These are phyloP conservation scores for Pseudocercospora musae DNA, from an alignment of 2,329 filamentous ascomycete species.

Conservation along the genomic window DNA sequence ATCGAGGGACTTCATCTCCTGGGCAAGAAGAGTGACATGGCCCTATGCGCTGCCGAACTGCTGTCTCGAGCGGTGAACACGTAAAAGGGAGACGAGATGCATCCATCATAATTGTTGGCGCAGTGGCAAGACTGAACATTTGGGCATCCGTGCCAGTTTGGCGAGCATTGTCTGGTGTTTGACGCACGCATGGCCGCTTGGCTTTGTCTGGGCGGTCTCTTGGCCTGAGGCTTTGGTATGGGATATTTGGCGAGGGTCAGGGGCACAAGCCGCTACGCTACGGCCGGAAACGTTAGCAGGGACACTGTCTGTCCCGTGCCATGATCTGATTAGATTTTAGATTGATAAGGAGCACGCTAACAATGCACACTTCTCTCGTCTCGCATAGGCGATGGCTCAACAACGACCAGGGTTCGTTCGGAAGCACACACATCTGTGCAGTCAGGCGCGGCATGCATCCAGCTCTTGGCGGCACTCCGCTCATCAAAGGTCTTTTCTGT, in stretches of 20 bases:
- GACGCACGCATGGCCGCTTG: not conserved
- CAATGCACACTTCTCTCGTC: not conserved
- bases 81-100: not conserved
- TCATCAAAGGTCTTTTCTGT: not conserved
- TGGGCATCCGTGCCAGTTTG: not conserved
- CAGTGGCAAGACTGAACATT: not conserved
- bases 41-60: constrained; percentile 13
- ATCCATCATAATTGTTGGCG: not conserved
- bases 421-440: no score
- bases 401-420: not conserved
- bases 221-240: not conserved
- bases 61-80: constrained; percentile 4
- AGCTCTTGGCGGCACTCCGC: not conserved
- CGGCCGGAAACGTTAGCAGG: not conserved
- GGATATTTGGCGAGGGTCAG: not conserved
- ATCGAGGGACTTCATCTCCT: constrained; percentile 13
- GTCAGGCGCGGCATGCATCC: not conserved
- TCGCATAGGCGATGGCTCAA: not conserved
- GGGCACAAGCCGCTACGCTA: not conserved
- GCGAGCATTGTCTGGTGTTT: not conserved
- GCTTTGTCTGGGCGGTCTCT: not conserved
- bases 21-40: constrained; percentile 18
- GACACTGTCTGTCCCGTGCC: not conserved
- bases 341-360: not conserved
- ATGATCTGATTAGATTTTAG: constrained; percentile 2